These are phyloP conservation scores for Vachellia collinsii DNA, from an alignment of 306 rosid genomes.

Conservation along the genomic window DNA sequence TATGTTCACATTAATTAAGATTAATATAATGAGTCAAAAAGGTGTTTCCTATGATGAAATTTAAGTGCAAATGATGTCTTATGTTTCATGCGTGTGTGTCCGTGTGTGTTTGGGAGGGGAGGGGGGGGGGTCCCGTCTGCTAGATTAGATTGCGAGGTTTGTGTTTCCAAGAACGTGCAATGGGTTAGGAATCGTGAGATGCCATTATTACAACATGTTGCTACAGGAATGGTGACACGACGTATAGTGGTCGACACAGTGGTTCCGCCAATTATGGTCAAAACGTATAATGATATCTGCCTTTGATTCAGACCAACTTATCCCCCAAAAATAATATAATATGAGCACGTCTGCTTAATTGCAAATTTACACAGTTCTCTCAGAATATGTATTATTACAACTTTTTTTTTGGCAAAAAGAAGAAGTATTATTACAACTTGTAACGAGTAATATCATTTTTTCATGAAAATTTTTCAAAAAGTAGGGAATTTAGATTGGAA, in stretches of 20 bases:
- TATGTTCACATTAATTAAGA: too few species aligned
- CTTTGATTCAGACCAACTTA: background rate
- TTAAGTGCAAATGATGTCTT: too few species aligned
- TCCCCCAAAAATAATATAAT: background rate
- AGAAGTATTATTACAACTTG: too few species aligned
- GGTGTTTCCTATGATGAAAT: too few species aligned
- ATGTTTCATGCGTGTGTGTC: too few species aligned
- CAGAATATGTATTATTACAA: background rate
- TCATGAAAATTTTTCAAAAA: background rate
- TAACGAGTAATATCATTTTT: too few species aligned
- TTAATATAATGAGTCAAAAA: too few species aligned
- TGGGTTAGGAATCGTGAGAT: background rate
- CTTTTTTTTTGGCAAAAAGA: too few species aligned
- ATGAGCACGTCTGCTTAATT: background rate
- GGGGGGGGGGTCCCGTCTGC: too few species aligned
- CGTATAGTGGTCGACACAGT: conserved; percentile 18
- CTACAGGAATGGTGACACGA: conserved; percentile 31
- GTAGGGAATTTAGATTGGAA: background rate
- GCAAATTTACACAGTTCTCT: background rate
- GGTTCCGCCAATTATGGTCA: conserved; percentile 26
- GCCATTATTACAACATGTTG: conserved; percentile 28
- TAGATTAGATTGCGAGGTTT: too few species aligned
- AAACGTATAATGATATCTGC: background rate
- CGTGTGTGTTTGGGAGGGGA: too few species aligned
- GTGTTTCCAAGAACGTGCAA: background rate